These are phyloP conservation scores for Eucalyptus coolabah DNA, from an alignment of 345 rosid species.

Conservation along the genomic window DNA sequence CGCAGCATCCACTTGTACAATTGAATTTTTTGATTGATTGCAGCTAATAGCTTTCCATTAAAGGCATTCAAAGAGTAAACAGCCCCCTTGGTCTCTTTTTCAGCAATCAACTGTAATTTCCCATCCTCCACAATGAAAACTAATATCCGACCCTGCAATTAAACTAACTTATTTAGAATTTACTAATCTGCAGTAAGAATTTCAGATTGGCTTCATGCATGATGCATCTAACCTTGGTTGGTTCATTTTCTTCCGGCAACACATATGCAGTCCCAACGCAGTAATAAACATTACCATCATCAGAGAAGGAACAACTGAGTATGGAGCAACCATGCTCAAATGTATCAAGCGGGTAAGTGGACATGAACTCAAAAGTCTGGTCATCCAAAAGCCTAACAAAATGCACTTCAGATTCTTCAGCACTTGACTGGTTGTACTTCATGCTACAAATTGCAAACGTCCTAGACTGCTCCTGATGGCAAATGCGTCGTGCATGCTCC, in stretches of 20 bases:
- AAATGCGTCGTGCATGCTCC: conserved; percentile 84
- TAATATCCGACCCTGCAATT: conserved; percentile 70
- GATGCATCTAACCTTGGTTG: conserved; percentile 50
- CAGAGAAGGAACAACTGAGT: conserved; percentile 83
- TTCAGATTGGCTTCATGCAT: background rate
- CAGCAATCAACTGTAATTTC: conserved; percentile 73
- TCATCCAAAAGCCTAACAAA: conserved; percentile 75
- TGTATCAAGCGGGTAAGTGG: conserved; percentile 73
- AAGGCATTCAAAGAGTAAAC: conserved; percentile 81
- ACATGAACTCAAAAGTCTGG: conserved; percentile 71
- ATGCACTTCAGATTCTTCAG: conserved; percentile 77
- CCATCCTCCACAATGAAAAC: conserved; percentile 86
- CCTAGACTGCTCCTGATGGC: conserved; percentile 92
- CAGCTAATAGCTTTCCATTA: conserved; percentile 90
- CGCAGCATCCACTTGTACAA: conserved; percentile 89
- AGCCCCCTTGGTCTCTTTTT: conserved; percentile 93
- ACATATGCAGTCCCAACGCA: conserved; percentile 96
- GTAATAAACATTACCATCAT: conserved; percentile 67
- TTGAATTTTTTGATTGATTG: conserved; percentile 87
- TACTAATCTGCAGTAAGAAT: background rate
- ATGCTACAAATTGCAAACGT: conserved; percentile 82
- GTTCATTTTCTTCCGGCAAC: conserved; percentile 82
- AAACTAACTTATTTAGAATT: background rate
- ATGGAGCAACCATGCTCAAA: conserved; percentile 89
- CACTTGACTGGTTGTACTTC: conserved; percentile 46